Conservation (phyloP, 2,329 filamentous ascomycete genomes). For the Xylaria sp. region DNA sequence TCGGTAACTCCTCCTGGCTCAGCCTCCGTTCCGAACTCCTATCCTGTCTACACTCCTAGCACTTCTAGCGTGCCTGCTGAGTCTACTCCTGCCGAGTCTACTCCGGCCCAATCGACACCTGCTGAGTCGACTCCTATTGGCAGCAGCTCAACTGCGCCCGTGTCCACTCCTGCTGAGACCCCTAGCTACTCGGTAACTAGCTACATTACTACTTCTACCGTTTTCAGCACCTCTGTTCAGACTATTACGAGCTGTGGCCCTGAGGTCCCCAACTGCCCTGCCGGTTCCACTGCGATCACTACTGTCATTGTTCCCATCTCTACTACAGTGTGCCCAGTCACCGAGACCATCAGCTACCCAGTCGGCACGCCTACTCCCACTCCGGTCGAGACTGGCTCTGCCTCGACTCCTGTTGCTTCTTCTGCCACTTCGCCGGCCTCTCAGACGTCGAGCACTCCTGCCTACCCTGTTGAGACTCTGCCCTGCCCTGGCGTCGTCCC, state of each 20-base stretch:
- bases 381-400: slow-evolving; percentile 12
- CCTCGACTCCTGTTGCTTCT: slow-evolving; percentile 34
- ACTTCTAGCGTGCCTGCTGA: slow-evolving; percentile 23
- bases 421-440: slow-evolving; percentile 42
- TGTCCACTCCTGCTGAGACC: slow-evolving; percentile 30
- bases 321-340: slow-evolving; percentile 67
- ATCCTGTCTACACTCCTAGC: slow-evolving; percentile 22
- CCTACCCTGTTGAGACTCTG: slow-evolving; percentile 51
- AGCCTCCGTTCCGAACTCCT: slow-evolving; percentile 17
- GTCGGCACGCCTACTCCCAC: neutral
- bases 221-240: slow-evolving; percentile 55
- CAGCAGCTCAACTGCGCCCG: slow-evolving; percentile 30
- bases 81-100: slow-evolving; percentile 20
- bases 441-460: slow-evolving; percentile 35
- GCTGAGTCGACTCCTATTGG: slow-evolving; percentile 14
- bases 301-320: slow-evolving; percentile 61
- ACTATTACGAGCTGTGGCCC: slow-evolving; percentile 60
- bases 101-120: slow-evolving; percentile 1
- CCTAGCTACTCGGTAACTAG: slow-evolving; percentile 41
- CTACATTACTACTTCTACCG: slow-evolving; percentile 54
- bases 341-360: slow-evolving; percentile 51
- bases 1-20: slow-evolving; percentile 11
- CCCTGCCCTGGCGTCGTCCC: slow-evolving; percentile 76
- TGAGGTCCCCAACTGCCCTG: slow-evolving; percentile 55
- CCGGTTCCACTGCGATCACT: slow-evolving; percentile 52